Evolutionary conservation across 1,139 yeast species (phyloP), one percentile per base, ranked within the genome.

Genomic region (Diutina pseudorugosa): DNA sequence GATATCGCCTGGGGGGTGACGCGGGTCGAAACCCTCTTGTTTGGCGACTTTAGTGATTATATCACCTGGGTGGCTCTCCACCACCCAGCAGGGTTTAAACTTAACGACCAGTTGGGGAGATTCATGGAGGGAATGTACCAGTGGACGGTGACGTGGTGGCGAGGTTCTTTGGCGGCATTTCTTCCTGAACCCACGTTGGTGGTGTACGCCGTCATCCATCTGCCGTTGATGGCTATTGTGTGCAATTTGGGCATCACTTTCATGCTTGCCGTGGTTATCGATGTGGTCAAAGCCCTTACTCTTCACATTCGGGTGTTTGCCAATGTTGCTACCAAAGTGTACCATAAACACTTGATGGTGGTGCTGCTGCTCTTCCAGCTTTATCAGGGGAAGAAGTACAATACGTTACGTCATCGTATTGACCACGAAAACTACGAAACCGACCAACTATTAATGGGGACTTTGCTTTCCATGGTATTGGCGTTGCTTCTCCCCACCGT

Each of bases 71-170:
- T 94, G 41, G 89, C 91, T 69, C 79, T 79, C 16, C 57, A 70
- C 58, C 87, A 93, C 63, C 98, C 98, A 0, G 96, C 95, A 9
- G 98, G 98, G 2, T 82, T 94, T 61, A 94, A 94, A 62, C 76
- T 94, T 54, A 94, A 94, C 65, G 83, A 82, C 54, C 97, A 90
- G 61, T 72, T 94, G 41, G 91, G 97, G 0, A 76, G 74, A 27
- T 94, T 94, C 61, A 75, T 91, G 64, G 96, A 96, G 23, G 96
- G 90, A 54, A 69, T 94, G 52, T 85, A 86, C 59, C 63, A 85
- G 27, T 93, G 97, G 97, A 85, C 91, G 8, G 75, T 91, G 49
- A 79, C 78, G 53, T 79, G 85, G 58, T 88, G 95, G 85, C 76
- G 76, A 55, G 53, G 55, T 18, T 19, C 58, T 25, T 51, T 59